Evolutionary conservation across 495 filamentous ascomycete genomes (phyloP).

Genomic region (Trichoderma orchidacearum): DNA sequence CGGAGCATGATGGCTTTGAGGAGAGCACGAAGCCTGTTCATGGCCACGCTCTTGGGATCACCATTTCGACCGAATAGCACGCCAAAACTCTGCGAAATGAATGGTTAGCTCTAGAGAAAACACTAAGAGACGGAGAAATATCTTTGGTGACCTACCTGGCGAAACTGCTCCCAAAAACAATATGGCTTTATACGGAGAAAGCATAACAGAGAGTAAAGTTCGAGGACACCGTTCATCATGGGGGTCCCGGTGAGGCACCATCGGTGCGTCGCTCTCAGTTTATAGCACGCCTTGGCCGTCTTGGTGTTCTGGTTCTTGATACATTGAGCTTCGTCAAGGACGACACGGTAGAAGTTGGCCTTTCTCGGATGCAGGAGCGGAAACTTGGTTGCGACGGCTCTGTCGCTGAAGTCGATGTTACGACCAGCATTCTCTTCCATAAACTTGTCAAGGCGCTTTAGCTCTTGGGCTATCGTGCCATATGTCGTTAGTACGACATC

Average conservation of each 20-base stretch:
- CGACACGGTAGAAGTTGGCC: slow-evolving; percentile 67
- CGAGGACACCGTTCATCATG: slow-evolving; percentile 80
- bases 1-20: slow-evolving; percentile 79
- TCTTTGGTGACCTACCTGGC: slow-evolving; percentile 29
- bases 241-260: slow-evolving; percentile 89
- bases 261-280: slow-evolving; percentile 50
- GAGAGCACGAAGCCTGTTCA: slow-evolving; percentile 63
- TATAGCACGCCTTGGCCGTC: slow-evolving; percentile 44
- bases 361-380: slow-evolving; percentile 47
- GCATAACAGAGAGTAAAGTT: slow-evolving; percentile 68
- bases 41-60: slow-evolving; percentile 28
- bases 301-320: slow-evolving; percentile 79
- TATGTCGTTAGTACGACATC: slow-evolving; percentile 90
- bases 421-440: slow-evolving; percentile 11
- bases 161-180: slow-evolving; percentile 45
- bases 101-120: background rate
- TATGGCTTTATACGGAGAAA: slow-evolving; percentile 83
- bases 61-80: slow-evolving; percentile 17
- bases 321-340: slow-evolving; percentile 87
- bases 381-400: slow-evolving; percentile 23
- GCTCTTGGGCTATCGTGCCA: slow-evolving; percentile 61
- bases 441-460: slow-evolving; percentile 30
- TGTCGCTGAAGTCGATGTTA: slow-evolving; percentile 7
- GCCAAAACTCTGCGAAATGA: slow-evolving; percentile 19
- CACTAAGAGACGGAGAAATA: background rate